Conservation (phyloP, 2,329 filamentous ascomycete genomes). For the Fusarium musae region DNA sequence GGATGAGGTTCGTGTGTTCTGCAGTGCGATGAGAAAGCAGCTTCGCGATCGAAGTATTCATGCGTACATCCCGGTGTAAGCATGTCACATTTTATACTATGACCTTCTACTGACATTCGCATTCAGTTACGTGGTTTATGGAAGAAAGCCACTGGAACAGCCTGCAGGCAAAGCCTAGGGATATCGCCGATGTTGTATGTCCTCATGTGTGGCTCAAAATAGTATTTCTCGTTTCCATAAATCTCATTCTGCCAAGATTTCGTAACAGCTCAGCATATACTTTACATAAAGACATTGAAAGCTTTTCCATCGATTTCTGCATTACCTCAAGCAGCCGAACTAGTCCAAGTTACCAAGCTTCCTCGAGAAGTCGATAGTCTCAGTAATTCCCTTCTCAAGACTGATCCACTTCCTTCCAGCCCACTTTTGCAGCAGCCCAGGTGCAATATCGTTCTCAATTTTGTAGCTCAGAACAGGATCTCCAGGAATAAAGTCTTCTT, state of each 20-base stretch:
- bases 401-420: slow-evolving; percentile 31
- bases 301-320: background rate
- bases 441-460: slow-evolving; percentile 29
- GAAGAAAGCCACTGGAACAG: background rate
- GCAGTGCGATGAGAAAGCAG: slow-evolving; percentile 17
- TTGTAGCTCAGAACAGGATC: slow-evolving; percentile 25
- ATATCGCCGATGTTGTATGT: rapidly evolving
- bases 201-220: background rate
- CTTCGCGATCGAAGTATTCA: slow-evolving; percentile 13
- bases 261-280: background rate
- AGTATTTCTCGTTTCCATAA: background rate
- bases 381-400: slow-evolving; percentile 14
- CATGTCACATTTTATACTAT: rapidly evolving
- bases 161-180: background rate
- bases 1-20: slow-evolving; percentile 19
- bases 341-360: slow-evolving; percentile 11
- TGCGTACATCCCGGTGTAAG: slow-evolving; percentile 29
- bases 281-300: background rate
- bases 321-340: rapidly evolving
- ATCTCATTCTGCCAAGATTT: background rate
- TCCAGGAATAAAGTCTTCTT: slow-evolving; percentile 21
- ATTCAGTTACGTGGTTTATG: background rate
- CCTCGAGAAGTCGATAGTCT: slow-evolving; percentile 16
- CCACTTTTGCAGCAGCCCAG: slow-evolving; percentile 27
- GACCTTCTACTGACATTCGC: rapidly evolving